Percentiles rank a stretch among this genome's conserved stretches.
Conservation (phyloP, 2,329 filamentous ascomycete genomes). For the Cryphonectria japonica region DNA sequence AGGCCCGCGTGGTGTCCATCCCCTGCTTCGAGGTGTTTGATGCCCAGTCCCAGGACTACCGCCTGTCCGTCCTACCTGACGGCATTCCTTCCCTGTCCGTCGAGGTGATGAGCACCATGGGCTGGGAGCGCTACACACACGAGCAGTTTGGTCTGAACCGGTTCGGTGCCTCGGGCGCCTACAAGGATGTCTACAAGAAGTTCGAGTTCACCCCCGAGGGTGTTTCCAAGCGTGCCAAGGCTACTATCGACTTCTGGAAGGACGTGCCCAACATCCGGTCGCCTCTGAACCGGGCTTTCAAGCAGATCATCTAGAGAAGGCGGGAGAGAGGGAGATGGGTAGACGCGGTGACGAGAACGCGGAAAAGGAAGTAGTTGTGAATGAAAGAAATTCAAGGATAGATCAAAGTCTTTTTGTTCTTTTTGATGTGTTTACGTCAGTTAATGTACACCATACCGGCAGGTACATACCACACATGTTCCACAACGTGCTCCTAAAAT, state of each 20-base stretch:
- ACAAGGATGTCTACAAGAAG: conserved; percentile 99
- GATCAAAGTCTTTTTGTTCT: neutral
- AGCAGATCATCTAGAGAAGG: conserved; percentile 80
- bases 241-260: conserved; percentile 98
- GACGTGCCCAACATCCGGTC: conserved; percentile 86
- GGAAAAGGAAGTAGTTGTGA: neutral
- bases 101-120: conserved; percentile 95
- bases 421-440: neutral
- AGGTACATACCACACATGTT: conserved; percentile 3
- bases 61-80: conserved; percentile 87
- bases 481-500: neutral
- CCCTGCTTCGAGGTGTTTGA: conserved; percentile 99
- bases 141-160: conserved; percentile 99
- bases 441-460: conserved; percentile 19
- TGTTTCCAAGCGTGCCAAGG: conserved; percentile 89
- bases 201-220: conserved; percentile 99
- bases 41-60: conserved; percentile 91
- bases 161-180: conserved; percentile 95
- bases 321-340: conserved; percentile 33
- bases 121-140: conserved; percentile 98
- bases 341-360: conserved; percentile 18
- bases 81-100: conserved; percentile 91
- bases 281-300: conserved; percentile 95
- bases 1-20: conserved; percentile 90
- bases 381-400: conserved; percentile 19